Conservation (phyloP, 345 rosid genomes). For the Citrus cavaleriei region DNA sequence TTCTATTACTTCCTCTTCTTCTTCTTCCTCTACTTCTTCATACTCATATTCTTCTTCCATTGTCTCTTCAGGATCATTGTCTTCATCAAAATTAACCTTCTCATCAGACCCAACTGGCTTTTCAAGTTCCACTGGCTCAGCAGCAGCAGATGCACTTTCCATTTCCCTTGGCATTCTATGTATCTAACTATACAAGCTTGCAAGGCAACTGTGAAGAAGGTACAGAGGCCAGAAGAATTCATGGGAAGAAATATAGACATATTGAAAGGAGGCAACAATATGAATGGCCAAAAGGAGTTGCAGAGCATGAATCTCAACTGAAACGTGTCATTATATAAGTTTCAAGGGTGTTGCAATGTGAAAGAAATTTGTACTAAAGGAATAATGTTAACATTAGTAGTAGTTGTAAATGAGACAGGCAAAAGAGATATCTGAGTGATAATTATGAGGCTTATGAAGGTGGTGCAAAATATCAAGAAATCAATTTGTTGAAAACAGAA, state of each 20-base stretch:
- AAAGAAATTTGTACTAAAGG: conserved; percentile 32
- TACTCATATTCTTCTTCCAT: conserved; percentile 67
- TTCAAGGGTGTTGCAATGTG: conserved; percentile 34
- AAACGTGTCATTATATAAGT: conserved; percentile 36
- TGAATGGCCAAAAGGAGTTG: conserved; percentile 49
- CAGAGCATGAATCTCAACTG: conserved; percentile 44
- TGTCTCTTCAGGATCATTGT: conserved; percentile 44
- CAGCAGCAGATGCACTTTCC: conserved; percentile 35
- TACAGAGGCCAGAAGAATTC: conserved; percentile 70
- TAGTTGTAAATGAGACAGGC: conserved; percentile 37
- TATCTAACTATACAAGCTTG: conserved; percentile 46
- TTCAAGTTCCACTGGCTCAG: conserved; percentile 42
- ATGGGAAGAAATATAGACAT: conserved; percentile 56
- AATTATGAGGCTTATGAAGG: conserved; percentile 34
- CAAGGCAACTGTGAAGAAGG: conserved; percentile 60
- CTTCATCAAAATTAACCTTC: conserved; percentile 56
- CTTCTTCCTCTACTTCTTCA: conserved; percentile 53
- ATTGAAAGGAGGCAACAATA: conserved; percentile 58
- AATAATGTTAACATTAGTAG: conserved; percentile 32
- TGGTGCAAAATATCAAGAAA: conserved; percentile 42
- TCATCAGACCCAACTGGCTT: conserved; percentile 30
- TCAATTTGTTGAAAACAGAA: conserved; percentile 36
- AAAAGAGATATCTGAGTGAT: conserved; percentile 36
- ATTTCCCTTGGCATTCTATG: conserved; percentile 62
- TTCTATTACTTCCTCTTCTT: conserved; percentile 38